phyloP scores from a whole-genome alignment of 2,329 filamentous ascomycete species.

The Talaromyces amestolkiae region DNA sequence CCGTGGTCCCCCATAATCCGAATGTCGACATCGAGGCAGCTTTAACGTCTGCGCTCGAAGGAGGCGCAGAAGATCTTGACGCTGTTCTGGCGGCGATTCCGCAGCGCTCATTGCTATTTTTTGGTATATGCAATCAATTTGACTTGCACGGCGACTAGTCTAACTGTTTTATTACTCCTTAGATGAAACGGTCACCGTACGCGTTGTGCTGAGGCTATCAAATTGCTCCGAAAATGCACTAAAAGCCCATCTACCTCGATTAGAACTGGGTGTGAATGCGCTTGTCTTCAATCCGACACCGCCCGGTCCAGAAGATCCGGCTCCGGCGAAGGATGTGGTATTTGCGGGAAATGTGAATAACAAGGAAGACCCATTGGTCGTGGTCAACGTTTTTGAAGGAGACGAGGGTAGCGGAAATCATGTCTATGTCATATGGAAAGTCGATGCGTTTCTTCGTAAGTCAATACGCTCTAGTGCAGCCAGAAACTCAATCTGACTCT shows the following conservation, averaged over 20 bases:
- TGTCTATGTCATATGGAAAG: slow-evolving; percentile 47
- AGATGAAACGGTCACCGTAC: slow-evolving; percentile 55
- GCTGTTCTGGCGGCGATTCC: slow-evolving; percentile 49
- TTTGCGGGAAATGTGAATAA: slow-evolving; percentile 40
- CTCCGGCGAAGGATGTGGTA: slow-evolving; percentile 42
- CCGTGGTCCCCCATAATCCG: slow-evolving; percentile 44
- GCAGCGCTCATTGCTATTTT: slow-evolving; percentile 53
- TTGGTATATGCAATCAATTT: slow-evolving; percentile 39
- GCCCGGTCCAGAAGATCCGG: slow-evolving; percentile 41
- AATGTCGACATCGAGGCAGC: slow-evolving; percentile 40
- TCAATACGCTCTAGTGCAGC: not conserved
- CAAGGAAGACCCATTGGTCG: slow-evolving; percentile 44
- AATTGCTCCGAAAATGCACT: slow-evolving; percentile 49
- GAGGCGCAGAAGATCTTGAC: slow-evolving; percentile 42
- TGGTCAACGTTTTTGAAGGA: slow-evolving; percentile 44
- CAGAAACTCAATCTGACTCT: not conserved
- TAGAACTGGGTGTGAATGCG: slow-evolving; percentile 53
- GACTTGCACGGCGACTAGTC: not conserved
- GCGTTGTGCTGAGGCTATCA: slow-evolving; percentile 53
- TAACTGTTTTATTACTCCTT: slow-evolving; percentile 48
- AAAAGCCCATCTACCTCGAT: slow-evolving; percentile 48
- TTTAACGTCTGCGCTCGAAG: slow-evolving; percentile 46
- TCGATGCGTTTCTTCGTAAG: slow-evolving; percentile 44
- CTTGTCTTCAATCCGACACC: slow-evolving; percentile 43
- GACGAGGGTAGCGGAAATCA: slow-evolving; percentile 39